A percentile compares a stretch with the other conserved stretches of the same genome.
phyloP scores from a whole-genome alignment of 169 alveolate species.

The Plasmodium falciparum region DNA sequence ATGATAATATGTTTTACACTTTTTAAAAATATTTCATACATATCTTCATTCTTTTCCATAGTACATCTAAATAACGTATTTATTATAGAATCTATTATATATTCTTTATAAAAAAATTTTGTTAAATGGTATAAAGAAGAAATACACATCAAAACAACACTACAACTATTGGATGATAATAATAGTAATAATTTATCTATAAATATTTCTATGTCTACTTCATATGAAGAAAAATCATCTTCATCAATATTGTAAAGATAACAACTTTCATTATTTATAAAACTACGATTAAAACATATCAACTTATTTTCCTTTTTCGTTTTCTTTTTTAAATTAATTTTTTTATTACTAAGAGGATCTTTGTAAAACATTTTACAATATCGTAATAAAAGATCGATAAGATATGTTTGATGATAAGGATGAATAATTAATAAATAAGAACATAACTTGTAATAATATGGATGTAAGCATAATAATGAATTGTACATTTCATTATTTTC shows the following conservation, averaged over 20 bases:
- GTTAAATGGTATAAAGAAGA: conserved; percentile 47
- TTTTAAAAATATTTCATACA: conserved; percentile 34
- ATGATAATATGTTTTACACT: conserved; percentile 35
- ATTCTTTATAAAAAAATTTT: conserved; percentile 19
- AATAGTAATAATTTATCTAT: conserved; percentile 18
- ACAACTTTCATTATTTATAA: neutral
- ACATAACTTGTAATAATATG: conserved; percentile 73
- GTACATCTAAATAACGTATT: conserved; percentile 16
- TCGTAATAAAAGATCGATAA: conserved; percentile 17
- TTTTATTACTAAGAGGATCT: conserved; percentile 24
- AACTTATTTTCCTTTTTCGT: neutral
- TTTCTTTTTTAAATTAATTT: neutral
- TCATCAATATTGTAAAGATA: neutral
- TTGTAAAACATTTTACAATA: conserved; percentile 44
- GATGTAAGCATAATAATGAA: conserved; percentile 80
- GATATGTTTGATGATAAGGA: conserved; percentile 59
- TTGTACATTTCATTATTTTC: neutral
- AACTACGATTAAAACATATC: neutral
- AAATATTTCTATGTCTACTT: conserved; percentile 33
- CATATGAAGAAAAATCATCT: neutral
- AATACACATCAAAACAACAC: conserved; percentile 7
- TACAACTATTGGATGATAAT: conserved; percentile 31
- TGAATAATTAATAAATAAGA: conserved; percentile 61
- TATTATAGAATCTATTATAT: conserved; percentile 25
- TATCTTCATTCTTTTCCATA: conserved; percentile 33